A percentile compares a stretch with the other conserved stretches of the same genome.
phyloP scores from a whole-genome alignment of 2,329 filamentous ascomycete genomes.

The Amylocarpus encephaloides region DNA sequence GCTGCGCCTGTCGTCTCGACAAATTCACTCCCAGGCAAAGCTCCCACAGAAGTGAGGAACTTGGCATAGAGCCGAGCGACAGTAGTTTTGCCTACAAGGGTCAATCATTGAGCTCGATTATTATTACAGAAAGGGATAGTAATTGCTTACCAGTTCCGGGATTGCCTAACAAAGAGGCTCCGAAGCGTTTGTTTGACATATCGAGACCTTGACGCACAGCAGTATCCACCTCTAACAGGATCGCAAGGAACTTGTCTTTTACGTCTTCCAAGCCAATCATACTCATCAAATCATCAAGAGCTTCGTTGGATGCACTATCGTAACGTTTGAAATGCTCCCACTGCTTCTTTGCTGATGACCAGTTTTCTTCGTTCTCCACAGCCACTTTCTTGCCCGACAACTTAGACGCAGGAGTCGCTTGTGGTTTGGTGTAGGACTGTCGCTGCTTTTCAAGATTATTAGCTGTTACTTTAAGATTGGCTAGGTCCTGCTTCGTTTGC shows the following conservation, averaged over 20 bases:
- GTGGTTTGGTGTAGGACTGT: too few relatives aligned
- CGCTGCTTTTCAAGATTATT: not conserved
- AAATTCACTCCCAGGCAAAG: conserved; percentile 24
- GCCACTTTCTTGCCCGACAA: too few relatives aligned
- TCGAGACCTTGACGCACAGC: conserved; percentile 44
- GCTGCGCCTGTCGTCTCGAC: conserved; percentile 50
- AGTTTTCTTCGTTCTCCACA: too few relatives aligned
- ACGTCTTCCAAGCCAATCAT: conserved; percentile 65
- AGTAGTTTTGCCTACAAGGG: conserved; percentile 53
- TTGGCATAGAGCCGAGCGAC: conserved; percentile 62
- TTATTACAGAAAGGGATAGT: too few relatives aligned
- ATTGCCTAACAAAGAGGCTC: conserved; percentile 1
- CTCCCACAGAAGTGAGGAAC: conserved; percentile 41
- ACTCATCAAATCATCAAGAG: conserved; percentile 56
- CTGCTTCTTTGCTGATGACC: too few relatives aligned
- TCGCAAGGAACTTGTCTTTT: conserved; percentile 53
- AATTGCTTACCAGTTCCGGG: too few relatives aligned
- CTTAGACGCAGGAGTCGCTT: too few relatives aligned
- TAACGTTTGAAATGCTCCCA: conserved; percentile 7
- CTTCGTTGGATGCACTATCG: conserved; percentile 37
- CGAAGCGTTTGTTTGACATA: conserved; percentile 2
- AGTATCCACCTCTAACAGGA: conserved; percentile 57
- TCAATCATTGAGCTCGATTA: too few relatives aligned
- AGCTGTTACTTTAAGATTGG: conserved; percentile 6
- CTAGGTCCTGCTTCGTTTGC: too few relatives aligned